Conservation (phyloP, 2,329 filamentous ascomycete genomes). For the Xylariales sp. region DNA sequence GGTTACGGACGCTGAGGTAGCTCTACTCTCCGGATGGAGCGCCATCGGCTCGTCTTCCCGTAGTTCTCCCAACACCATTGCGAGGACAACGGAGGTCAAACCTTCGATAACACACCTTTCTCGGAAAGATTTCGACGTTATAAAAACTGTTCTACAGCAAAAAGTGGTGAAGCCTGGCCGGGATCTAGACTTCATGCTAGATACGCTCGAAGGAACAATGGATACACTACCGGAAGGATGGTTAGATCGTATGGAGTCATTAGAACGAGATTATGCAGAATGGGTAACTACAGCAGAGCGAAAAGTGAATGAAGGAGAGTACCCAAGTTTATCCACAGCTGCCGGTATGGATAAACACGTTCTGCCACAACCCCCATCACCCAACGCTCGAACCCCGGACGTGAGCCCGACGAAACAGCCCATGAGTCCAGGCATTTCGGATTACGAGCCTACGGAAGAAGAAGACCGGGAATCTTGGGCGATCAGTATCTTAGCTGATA, state of each 20-base stretch:
- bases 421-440: conserved; percentile 22
- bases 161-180: conserved; percentile 78
- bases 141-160: conserved; percentile 71
- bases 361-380: conserved; percentile 41
- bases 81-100: conserved; percentile 13
- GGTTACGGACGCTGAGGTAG: conserved; percentile 73
- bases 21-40: conserved; percentile 74
- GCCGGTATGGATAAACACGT: conserved; percentile 10
- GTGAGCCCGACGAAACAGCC: conserved; percentile 43
- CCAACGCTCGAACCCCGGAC: conserved; percentile 47
- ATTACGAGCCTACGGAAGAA: conserved; percentile 30
- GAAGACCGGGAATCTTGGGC: conserved; percentile 35
- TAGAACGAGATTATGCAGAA: conserved; percentile 80
- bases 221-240: conserved; percentile 88
- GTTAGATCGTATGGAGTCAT: conserved; percentile 85
- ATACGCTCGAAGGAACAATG: conserved; percentile 82
- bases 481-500: conserved; percentile 40
- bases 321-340: conserved; percentile 46
- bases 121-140: conserved; percentile 64
- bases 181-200: conserved; percentile 85
- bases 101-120: conserved; percentile 50
- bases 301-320: conserved; percentile 76
- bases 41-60: conserved; percentile 58
- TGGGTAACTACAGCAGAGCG: conserved; percentile 85
- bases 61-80: conserved; percentile 29